Evolutionary conservation across 129 eudicot genomes (phyloP).

Genomic region (Rutidosis leptorrhynchoides): DNA sequence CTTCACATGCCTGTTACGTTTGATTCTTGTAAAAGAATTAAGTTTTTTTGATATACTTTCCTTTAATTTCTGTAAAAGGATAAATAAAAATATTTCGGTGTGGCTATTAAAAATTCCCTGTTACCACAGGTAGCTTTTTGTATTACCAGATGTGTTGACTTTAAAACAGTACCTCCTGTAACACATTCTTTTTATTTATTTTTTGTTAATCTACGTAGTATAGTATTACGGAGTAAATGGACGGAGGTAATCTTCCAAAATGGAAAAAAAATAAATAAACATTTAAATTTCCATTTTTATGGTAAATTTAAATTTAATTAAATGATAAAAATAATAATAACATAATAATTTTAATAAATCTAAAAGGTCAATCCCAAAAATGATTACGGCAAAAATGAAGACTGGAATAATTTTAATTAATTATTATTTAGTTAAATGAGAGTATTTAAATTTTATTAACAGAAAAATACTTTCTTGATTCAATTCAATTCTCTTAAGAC

Average conservation of each 20-base stretch:
- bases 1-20: no score
- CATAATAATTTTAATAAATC: no score
- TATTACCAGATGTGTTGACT: slow-evolving; percentile 30
- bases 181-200: slow-evolving; percentile 3
- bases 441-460: no score
- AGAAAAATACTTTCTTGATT: no score
- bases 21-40: no score
- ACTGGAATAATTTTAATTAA: no score
- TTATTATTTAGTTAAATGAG: no score
- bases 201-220: background rate
- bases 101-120: slow-evolving; percentile 7
- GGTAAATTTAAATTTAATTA: no score
- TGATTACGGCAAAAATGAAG: slow-evolving; percentile 27
- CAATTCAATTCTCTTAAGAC: no score
- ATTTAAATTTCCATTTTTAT: slow-evolving; percentile 4
- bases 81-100: background rate
- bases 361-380: slow-evolving; percentile 19
- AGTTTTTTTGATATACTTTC: no score
- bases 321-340: no score
- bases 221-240: background rate
- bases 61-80: no score
- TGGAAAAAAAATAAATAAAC: slow-evolving; percentile 14
- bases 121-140: slow-evolving; percentile 30
- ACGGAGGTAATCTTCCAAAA: slow-evolving; percentile 23
- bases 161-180: slow-evolving; percentile 29